Conservation (phyloP, 2,329 filamentous ascomycete genomes). For the Fusarium succisae region DNA sequence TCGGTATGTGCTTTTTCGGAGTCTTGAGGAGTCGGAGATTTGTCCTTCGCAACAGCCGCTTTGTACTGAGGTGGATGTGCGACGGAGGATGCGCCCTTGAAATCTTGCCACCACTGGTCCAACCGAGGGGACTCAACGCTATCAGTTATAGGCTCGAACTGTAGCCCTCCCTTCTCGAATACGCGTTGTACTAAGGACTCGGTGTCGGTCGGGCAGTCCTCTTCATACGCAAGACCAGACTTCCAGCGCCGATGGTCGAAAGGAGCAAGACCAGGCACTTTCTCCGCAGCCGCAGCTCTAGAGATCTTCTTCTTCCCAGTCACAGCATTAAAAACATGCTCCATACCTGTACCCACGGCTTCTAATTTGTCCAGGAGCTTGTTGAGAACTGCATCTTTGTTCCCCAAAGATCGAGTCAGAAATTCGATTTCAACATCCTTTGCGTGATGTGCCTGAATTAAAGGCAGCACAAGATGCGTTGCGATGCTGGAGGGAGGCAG, state of each 20-base stretch:
- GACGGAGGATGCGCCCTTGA: conserved; percentile 46
- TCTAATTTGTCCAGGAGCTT: conserved; percentile 65
- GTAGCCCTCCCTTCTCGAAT: conserved; percentile 51
- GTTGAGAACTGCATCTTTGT: conserved; percentile 62
- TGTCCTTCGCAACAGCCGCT: conserved; percentile 6
- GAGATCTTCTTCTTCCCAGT: conserved; percentile 59
- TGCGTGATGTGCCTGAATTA: conserved; percentile 58
- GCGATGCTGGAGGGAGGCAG: conserved; percentile 54
- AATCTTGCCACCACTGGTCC: conserved; percentile 61
- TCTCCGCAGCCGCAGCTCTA: conserved; percentile 56
- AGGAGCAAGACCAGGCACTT: conserved; percentile 61
- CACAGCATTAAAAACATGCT: conserved; percentile 62
- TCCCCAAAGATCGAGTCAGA: conserved; percentile 54
- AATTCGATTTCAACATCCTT: conserved; percentile 53
- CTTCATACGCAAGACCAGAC: conserved; percentile 35
- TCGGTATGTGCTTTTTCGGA: conserved; percentile 39
- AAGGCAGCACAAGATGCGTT: conserved; percentile 61
- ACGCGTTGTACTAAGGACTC: conserved; percentile 52
- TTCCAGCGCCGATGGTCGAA: conserved; percentile 57
- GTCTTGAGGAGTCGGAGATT: conserved; percentile 22
- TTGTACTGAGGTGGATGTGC: conserved; percentile 30
- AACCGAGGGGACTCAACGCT: conserved; percentile 48
- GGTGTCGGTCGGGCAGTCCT: conserved; percentile 45
- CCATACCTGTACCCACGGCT: conserved; percentile 59
- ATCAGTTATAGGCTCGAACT: conserved; percentile 42